phyloP scores from a whole-genome alignment of 2,329 filamentous ascomycete genomes.

The Sporothrix inflata region DNA sequence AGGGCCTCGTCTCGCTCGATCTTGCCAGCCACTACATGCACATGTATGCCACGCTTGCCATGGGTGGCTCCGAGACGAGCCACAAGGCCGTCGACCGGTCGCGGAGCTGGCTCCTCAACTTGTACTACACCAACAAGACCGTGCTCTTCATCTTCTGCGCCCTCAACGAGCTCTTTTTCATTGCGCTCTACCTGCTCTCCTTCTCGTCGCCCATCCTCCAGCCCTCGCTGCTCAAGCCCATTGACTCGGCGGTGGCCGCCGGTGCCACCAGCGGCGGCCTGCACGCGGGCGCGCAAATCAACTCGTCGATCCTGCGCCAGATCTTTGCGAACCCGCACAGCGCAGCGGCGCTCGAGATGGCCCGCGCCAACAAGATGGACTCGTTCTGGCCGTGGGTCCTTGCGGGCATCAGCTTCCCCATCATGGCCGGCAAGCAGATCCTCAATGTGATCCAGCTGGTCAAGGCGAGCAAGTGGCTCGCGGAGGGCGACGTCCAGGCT shows the following conservation, averaged over 20 bases:
- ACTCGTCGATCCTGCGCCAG: slow-evolving; percentile 69
- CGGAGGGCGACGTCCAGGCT: slow-evolving; percentile 79
- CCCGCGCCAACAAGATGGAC: slow-evolving; percentile 85
- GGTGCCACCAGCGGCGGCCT: slow-evolving; percentile 52
- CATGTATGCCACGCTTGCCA: slow-evolving; percentile 93
- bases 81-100: slow-evolving; percentile 94
- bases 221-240: slow-evolving; percentile 74
- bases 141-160: slow-evolving; percentile 90
- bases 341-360: slow-evolving; percentile 88
- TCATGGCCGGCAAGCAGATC: slow-evolving; percentile 90
- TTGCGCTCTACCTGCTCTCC: slow-evolving; percentile 94
- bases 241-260: slow-evolving; percentile 44
- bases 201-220: slow-evolving; percentile 91
- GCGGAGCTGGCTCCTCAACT: slow-evolving; percentile 84
- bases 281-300: slow-evolving; percentile 70
- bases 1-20: slow-evolving; percentile 88
- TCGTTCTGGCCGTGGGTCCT: slow-evolving; percentile 72
- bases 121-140: slow-evolving; percentile 97
- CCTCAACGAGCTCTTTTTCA: slow-evolving; percentile 96
- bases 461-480: slow-evolving; percentile 89
- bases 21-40: slow-evolving; percentile 98
- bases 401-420: slow-evolving; percentile 75
- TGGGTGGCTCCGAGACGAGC: slow-evolving; percentile 77
- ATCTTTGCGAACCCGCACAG: slow-evolving; percentile 90
- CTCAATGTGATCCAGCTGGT: slow-evolving; percentile 94